phyloP scores from a whole-genome alignment of 805 yeast genomes.

The Saturnispora dispora region DNA sequence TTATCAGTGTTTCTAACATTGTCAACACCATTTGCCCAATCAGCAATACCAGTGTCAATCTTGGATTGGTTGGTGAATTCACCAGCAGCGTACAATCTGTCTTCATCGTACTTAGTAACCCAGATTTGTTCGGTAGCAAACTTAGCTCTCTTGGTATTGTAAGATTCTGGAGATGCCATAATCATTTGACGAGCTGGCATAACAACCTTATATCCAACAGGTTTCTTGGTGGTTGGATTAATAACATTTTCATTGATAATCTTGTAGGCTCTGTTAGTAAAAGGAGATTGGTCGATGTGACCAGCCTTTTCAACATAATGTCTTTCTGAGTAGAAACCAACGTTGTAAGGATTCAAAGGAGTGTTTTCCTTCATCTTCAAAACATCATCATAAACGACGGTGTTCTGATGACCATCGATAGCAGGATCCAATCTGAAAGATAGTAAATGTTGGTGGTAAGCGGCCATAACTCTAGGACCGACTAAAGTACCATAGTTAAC shows the following conservation, averaged over 20 bases:
- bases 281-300: conserved; percentile 62
- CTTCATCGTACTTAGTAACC: conserved; percentile 72
- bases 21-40: conserved; percentile 62
- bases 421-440: conserved; percentile 78
- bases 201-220: conserved; percentile 67
- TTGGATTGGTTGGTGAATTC: conserved; percentile 79
- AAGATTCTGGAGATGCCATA: conserved; percentile 53
- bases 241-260: conserved; percentile 64
- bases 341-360: conserved; percentile 52
- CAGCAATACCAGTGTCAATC: conserved; percentile 58
- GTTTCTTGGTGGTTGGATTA: conserved; percentile 59
- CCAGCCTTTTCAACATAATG: conserved; percentile 63
- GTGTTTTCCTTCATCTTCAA: conserved; percentile 48
- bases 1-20: conserved; percentile 64
- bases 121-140: conserved; percentile 73
- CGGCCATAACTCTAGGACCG: conserved; percentile 75
- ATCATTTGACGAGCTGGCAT: conserved; percentile 74
- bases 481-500: conserved; percentile 63
- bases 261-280: conserved; percentile 65
- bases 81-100: conserved; percentile 72
- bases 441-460: conserved; percentile 75
- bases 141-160: conserved; percentile 60
- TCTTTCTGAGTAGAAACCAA: conserved; percentile 60
- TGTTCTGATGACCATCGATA: conserved; percentile 69
- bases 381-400: conserved; percentile 64